Base-by-base conservation (phyloP, 306 rosid species). In the Comarum palustre region DNA sequence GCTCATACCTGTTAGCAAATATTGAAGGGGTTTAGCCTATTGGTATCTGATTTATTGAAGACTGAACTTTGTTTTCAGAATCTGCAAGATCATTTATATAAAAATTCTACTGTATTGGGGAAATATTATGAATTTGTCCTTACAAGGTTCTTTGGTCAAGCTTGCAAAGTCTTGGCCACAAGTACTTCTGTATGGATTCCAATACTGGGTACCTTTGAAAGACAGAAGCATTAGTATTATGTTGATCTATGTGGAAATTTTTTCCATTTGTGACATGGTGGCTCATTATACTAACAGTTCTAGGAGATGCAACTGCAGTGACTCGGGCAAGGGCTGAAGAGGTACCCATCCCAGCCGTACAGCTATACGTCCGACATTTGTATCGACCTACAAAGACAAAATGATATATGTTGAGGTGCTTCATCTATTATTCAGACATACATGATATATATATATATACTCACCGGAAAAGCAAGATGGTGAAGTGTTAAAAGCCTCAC, bases 281-380 rank as follows among this genome's bases (percentile, higher is more conserved):
- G 70, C 42, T 79, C 61, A 50, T 74, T 74, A 69, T 74, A 81
- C 99, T 88, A 74, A 95, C 99, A 95, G 50, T 84, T 95, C 99
- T 45, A 95, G 90, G 77, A 95, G 99, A 83, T 95, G 99, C 88
- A 95, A 85, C 85, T 95, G 99, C 46, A 95, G 84, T 79, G 99
- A 90, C 82, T 95, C 99, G n/a, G 99, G 99, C 69, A 95, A 85
- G 51, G 99, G 99, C 78, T 90, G 99, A 72, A 95, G 97, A 69
- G 99, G 99, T 50, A 95, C 99, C 99, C 99, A 95, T 84, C 99
- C 99, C 72, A 95, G 79, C 78, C 99, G 84, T 75, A 95, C 99
- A 31, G 97, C 99, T 78, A 95, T 95, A 10, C 99, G 97, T 70
- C 99, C 99, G 68, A 95, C 99, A 84, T 95, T 95, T 80, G 99